These are phyloP conservation scores for Vitis cinerea DNA, from an alignment of 164 flowering plant species.

Conservation along the genomic window DNA sequence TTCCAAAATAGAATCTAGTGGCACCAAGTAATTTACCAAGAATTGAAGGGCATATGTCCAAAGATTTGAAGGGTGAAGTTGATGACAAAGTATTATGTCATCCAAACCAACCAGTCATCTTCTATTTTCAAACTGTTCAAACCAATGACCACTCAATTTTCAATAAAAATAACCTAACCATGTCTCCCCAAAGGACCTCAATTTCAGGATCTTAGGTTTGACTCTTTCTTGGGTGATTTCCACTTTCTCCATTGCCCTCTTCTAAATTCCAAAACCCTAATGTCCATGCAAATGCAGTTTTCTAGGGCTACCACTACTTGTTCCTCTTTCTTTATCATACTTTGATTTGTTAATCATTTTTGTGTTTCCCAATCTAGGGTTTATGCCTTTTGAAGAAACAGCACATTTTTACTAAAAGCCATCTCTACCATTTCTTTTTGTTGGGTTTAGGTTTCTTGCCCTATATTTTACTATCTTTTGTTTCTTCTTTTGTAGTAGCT, in stretches of 20 bases:
- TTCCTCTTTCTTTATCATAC: background rate
- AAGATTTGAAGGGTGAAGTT: too few relatives aligned
- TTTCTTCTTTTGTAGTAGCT: slow-evolving; percentile 20
- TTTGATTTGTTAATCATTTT: background rate
- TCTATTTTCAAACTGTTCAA: background rate
- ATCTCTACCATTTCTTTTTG: slow-evolving; percentile 12
- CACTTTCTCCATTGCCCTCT: background rate
- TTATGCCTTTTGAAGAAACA: slow-evolving; percentile 22
- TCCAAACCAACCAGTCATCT: slow-evolving; percentile 6
- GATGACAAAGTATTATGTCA: background rate
- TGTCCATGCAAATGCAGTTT: slow-evolving; percentile 18
- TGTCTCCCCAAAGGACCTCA: slow-evolving; percentile 20
- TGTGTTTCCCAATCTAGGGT: slow-evolving; percentile 19
- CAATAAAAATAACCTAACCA: slow-evolving; percentile 10
- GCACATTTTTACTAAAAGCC: slow-evolving; percentile 16
- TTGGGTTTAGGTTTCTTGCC: slow-evolving; percentile 13
- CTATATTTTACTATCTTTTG: slow-evolving; percentile 12
- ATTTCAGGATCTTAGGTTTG: slow-evolving; percentile 36
- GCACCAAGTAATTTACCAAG: background rate
- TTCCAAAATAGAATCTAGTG: too few relatives aligned
- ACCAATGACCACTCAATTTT: background rate
- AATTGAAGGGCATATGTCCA: background rate
- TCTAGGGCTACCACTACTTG: slow-evolving; percentile 5
- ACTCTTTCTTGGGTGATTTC: slow-evolving; percentile 15
- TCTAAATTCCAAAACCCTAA: slow-evolving; percentile 8